Percentiles rank a stretch among this genome's conserved stretches.
Evolutionary conservation across 768 basidiomycete genomes (phyloP).

Genomic region (Symmetrospora coprosmae): DNA sequence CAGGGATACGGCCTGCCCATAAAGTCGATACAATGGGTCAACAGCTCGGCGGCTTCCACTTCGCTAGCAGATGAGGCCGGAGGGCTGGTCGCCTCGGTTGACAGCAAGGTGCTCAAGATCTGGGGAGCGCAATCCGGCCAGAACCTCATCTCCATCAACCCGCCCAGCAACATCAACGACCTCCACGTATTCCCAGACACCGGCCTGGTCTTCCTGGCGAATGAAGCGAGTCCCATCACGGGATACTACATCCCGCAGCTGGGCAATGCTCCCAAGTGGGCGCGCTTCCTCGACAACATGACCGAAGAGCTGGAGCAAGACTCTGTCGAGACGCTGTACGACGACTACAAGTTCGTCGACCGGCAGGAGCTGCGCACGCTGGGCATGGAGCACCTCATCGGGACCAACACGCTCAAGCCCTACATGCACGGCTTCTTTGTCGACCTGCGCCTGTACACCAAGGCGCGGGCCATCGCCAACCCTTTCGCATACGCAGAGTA

Average conservation of each 20-base stretch:
- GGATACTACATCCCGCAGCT: conserved; percentile 90
- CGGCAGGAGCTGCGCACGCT: conserved; percentile 73
- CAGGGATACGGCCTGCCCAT: conserved; percentile 91
- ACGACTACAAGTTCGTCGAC: conserved; percentile 96
- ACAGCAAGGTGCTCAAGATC: conserved; percentile 92
- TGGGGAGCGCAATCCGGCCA: conserved; percentile 69
- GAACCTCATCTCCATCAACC: conserved; percentile 86
- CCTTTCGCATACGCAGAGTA: conserved; percentile 91
- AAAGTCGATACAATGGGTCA: conserved; percentile 73
- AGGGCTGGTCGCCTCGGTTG: conserved; percentile 76
- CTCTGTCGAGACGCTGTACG: conserved; percentile 61
- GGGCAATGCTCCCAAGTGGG: conserved; percentile 92
- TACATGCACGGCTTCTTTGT: conserved; percentile 99
- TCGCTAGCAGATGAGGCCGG: conserved; percentile 52
- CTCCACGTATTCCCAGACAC: conserved; percentile 78
- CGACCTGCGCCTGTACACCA: conserved; percentile 86
- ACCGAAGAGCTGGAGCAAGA: conserved; percentile 80
- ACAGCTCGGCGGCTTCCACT: conserved; percentile 45
- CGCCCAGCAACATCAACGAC: conserved; percentile 75
- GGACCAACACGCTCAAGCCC: conserved; percentile 87
- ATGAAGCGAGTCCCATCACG: conserved; percentile 92
- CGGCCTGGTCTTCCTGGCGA: conserved; percentile 78
- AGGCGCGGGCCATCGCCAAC: conserved; percentile 87
- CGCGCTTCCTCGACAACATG: conserved; percentile 91
- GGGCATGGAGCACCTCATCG: conserved; percentile 85